These are phyloP conservation scores for Trichoderma hamatum DNA, from an alignment of 2,329 filamentous ascomycete species.

Conservation along the genomic window DNA sequence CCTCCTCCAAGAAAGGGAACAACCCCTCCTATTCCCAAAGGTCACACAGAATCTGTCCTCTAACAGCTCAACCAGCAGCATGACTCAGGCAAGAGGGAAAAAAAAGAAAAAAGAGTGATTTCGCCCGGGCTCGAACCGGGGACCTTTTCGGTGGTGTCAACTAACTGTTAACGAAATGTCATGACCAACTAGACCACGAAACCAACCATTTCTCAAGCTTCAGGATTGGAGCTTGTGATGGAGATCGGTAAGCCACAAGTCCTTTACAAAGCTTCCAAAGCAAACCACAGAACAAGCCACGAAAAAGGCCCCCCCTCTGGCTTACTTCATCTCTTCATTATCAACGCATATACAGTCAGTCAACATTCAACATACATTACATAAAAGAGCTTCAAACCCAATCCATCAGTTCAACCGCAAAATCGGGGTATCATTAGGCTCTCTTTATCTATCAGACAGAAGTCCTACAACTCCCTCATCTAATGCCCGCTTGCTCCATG, in stretches of 20 bases:
- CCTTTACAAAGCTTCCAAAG: slow-evolving; percentile 8
- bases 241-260: not conserved
- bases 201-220: slow-evolving; percentile 3
- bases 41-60: not conserved
- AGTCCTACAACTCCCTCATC: slow-evolving; percentile 25
- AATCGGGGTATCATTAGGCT: slow-evolving; percentile 47
- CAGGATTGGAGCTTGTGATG: not conserved
- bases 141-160: slow-evolving; percentile 29
- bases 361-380: not conserved
- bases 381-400: not conserved
- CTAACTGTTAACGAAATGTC: slow-evolving; percentile 28
- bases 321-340: too few species aligned
- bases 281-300: too few species aligned
- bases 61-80: too few species aligned
- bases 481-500: slow-evolving; percentile 14
- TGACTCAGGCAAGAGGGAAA: not conserved
- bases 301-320: too few species aligned
- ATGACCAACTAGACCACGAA: slow-evolving; percentile 29
- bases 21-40: not conserved
- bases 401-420: slow-evolving; percentile 7
- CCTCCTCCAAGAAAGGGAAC: not conserved
- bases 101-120: slow-evolving; percentile 23
- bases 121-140: slow-evolving; percentile 29
- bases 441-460: slow-evolving; percentile 35
- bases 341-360: not conserved